Conservation (phyloP, 164 flowering plant species). For the Protea cynaroides region DNA sequence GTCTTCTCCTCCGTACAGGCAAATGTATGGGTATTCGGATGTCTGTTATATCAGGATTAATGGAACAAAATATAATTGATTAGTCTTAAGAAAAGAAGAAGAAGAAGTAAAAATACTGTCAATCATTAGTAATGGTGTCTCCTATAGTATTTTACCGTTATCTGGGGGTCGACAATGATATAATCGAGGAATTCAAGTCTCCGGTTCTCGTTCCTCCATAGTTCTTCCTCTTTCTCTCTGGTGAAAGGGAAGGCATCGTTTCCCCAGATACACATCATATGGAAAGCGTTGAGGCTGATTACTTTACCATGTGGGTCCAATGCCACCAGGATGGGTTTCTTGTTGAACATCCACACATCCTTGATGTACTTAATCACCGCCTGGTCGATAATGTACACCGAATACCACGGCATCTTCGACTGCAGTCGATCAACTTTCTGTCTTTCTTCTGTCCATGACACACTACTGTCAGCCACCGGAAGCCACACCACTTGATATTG, state of each 20-base stretch:
- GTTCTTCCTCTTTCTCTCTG: constrained; percentile 16
- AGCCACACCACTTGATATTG: constrained; percentile 83
- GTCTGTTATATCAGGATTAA: constrained; percentile 12
- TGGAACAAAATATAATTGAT: not conserved
- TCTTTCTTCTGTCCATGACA: constrained; percentile 38
- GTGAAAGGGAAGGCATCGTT: constrained; percentile 36
- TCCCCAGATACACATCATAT: constrained; percentile 40
- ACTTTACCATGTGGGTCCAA: constrained; percentile 30
- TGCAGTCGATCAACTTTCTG: constrained; percentile 26
- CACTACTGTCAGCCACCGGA: constrained; percentile 46
- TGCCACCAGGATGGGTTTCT: constrained; percentile 31
- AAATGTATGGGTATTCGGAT: constrained; percentile 20
- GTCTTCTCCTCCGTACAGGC: constrained; percentile 47
- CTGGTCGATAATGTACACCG: constrained; percentile 33
- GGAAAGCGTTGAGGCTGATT: constrained; percentile 24
- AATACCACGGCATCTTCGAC: constrained; percentile 60
- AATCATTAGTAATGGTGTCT: too few species aligned
- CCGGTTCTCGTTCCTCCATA: constrained; percentile 33
- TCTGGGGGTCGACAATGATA: constrained; percentile 21
- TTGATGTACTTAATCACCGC: constrained; percentile 27
- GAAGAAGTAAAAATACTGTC: too few species aligned
- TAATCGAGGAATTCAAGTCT: constrained; percentile 31
- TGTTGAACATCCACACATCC: constrained; percentile 20
- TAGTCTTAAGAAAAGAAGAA: too few species aligned
- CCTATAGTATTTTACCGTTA: too few species aligned